Conservation (phyloP, 208 protist species). For the Zelonia costaricensis region DNA sequence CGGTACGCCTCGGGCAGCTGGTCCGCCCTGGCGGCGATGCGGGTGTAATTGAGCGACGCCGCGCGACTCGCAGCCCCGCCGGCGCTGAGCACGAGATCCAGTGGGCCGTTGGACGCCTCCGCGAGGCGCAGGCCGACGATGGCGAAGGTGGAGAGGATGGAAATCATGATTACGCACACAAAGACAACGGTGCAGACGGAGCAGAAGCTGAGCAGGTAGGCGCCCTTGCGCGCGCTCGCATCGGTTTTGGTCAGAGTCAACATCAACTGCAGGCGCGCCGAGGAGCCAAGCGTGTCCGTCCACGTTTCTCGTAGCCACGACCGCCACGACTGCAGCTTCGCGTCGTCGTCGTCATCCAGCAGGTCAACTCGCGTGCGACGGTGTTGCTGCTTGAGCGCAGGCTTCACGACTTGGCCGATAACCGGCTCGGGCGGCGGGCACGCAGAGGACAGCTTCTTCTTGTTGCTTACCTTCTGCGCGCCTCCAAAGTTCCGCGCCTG, state of each 20-base stretch:
- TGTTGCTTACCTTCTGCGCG: not conserved
- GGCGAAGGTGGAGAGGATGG: conserved; percentile 60
- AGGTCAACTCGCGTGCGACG: conserved; percentile 20
- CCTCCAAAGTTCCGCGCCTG: not conserved
- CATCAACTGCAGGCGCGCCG: conserved; percentile 29
- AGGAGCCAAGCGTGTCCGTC: conserved; percentile 3
- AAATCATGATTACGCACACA: conserved; percentile 54
- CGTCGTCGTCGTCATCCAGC: conserved; percentile 7
- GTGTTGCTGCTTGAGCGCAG: not conserved
- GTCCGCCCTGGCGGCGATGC: not conserved
- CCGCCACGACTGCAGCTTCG: not conserved
- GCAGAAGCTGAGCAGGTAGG: conserved; percentile 61
- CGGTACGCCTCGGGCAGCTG: not conserved
- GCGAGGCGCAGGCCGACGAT: conserved; percentile 68
- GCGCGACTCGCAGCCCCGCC: conserved; percentile 27
- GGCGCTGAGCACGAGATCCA: conserved; percentile 50
- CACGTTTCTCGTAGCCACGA: not conserved
- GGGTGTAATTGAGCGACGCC: conserved; percentile 42
- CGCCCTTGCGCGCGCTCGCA: conserved; percentile 29
- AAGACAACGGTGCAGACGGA: conserved; percentile 66
- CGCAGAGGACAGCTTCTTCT: not conserved
- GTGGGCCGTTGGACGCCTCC: conserved; percentile 36
- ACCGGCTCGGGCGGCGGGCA: not conserved
- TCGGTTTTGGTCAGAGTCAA: conserved; percentile 32
- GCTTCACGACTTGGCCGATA: not conserved